Percentiles rank a stretch among this genome's conserved stretches.
Conservation (phyloP, 2,329 filamentous ascomycete genomes). For the Tolypocladium tundrense region DNA sequence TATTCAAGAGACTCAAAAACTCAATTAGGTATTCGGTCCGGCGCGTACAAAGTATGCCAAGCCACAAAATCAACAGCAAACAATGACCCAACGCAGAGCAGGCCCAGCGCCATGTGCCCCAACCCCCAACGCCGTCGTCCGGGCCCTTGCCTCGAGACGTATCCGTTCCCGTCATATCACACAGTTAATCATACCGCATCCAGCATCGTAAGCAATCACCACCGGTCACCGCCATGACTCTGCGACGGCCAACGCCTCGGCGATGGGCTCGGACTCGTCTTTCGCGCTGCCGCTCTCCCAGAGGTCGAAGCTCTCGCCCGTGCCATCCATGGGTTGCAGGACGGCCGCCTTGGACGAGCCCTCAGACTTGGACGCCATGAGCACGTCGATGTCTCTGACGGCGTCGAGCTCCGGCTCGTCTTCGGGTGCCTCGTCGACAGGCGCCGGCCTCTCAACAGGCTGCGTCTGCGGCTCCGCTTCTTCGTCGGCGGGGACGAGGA, state of each 20-base stretch:
- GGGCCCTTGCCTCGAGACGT: not conserved
- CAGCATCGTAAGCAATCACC: not conserved
- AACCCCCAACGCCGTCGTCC: not conserved
- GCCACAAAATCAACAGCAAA: not conserved
- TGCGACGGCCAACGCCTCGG: not conserved
- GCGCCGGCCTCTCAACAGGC: constrained; percentile 1
- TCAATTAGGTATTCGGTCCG: not conserved
- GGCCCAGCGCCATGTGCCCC: not conserved
- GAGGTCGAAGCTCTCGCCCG: constrained; percentile 52
- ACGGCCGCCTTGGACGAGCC: constrained; percentile 33
- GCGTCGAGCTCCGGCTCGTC: constrained; percentile 10
- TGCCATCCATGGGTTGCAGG: constrained; percentile 46
- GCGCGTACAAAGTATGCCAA: not conserved
- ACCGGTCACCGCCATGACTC: not conserved
- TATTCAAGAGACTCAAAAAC: not conserved
- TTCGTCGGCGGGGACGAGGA: constrained; percentile 53
- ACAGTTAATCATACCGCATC: not conserved
- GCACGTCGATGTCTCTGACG: constrained; percentile 19
- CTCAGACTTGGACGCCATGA: constrained; percentile 26
- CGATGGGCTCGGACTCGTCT: constrained; percentile 37
- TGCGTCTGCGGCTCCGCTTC: constrained; percentile 25
- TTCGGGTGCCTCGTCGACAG: not conserved
- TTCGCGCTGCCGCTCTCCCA: constrained; percentile 61
- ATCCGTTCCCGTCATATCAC: not conserved
- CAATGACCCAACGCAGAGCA: not conserved